Base-by-base conservation (phyloP, 2,329 filamentous ascomycete genomes). In the Clarireedia homoeocarpa region DNA sequence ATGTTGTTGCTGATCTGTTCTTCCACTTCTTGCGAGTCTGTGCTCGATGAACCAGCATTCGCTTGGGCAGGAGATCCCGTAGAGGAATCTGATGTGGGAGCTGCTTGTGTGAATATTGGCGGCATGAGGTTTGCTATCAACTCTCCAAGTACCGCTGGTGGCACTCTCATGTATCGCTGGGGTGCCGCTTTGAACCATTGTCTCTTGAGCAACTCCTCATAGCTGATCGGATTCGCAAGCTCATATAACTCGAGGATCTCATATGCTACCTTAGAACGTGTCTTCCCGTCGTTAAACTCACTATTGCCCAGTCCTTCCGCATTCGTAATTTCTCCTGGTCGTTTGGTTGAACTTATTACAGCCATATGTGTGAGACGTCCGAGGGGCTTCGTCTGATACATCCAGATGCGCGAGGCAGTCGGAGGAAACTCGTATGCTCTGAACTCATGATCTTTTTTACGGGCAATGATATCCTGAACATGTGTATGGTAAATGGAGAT, bases 311-410 rank as follows among this genome's bases (percentile, higher is more conserved):
- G 58, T 0, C 79, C 79, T 3, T 67, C 67, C 5, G 70, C 64
- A 48, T 73, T 69, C 15, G 70, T 58, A 20, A 82, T 75, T 59
- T 81, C 71, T 0, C 75, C 78, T 0, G 75, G 75, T n/a, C 63
- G 56, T 63, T 75, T 75, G 0, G 75, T 71, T 0, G 71, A 66
- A 0, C 77, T 73, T 15, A 85, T 74, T 10, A 74, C 74, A 14
- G 80, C 82, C 75, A 86, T 82, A 63, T 85, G 84, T 52, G 72
- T 76, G 7, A 86, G 67, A 55, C 77, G 69, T n/a, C 69, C 73
- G 9, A 69, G 64, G 0, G 74, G 78, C 34, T 64, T 70, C 15
- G 72, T 80, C 15, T 75, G 73, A 61, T 84, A 83, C 15, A 86
- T 72, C 84, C 84, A 87, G 62, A 85, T 74, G n/a, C 83, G 80